A percentile compares a stretch with the other conserved stretches of the same genome.
Conservation (phyloP, 768 basidiomycete genomes). For the Lentinus tigrinus region DNA sequence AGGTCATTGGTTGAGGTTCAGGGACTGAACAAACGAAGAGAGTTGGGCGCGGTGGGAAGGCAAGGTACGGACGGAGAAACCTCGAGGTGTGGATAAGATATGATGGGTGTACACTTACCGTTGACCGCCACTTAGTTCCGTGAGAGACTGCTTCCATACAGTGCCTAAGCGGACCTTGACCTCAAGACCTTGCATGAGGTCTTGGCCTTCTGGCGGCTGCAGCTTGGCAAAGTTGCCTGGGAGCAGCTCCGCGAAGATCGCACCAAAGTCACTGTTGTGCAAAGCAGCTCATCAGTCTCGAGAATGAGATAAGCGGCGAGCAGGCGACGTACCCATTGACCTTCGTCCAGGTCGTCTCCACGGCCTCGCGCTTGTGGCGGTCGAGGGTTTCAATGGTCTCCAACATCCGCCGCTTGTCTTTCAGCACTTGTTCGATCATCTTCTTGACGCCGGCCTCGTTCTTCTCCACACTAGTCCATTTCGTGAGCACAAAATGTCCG, state of each 20-base stretch:
- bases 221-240: conserved; percentile 97
- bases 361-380: conserved; percentile 88
- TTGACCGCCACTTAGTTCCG: conserved; percentile 96
- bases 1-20: background rate
- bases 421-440: conserved; percentile 83
- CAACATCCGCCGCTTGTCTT: conserved; percentile 95
- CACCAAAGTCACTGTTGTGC: conserved; percentile 83
- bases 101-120: conserved; percentile 52
- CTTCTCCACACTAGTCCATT: conserved; percentile 78
- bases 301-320: background rate
- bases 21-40: background rate
- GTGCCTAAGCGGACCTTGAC: conserved; percentile 94
- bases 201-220: conserved; percentile 89
- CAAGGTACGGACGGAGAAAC: too few relatives aligned
- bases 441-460: conserved; percentile 83
- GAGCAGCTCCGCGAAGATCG: conserved; percentile 91
- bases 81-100: background rate
- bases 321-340: conserved; percentile 72
- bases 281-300: background rate
- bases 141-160: conserved; percentile 98
- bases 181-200: conserved; percentile 92
- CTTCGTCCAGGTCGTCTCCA: conserved; percentile 95
- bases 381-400: conserved; percentile 92
- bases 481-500: background rate
- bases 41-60: background rate